A percentile compares a stretch with the other conserved stretches of the same genome.
Evolutionary conservation across 2,329 filamentous ascomycete species (phyloP).

Genomic region (Hansfordia pulvinata): DNA sequence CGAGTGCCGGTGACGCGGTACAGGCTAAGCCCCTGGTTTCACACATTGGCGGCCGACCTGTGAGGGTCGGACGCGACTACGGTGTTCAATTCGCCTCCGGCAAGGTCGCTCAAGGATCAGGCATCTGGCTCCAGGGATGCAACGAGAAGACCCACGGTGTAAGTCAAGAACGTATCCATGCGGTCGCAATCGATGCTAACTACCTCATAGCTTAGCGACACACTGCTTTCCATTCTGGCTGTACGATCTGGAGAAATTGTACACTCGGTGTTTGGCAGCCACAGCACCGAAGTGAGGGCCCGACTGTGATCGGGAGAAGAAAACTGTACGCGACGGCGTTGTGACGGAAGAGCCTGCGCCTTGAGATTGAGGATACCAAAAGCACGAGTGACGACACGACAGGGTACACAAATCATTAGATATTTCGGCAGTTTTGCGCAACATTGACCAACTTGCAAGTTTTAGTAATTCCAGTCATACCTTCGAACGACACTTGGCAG

Average conservation of each 20-base stretch:
- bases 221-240: slow-evolving; percentile 65
- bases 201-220: slow-evolving; percentile 54
- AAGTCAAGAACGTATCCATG: slow-evolving; percentile 35
- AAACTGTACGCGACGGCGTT: no score
- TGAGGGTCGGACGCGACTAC: slow-evolving; percentile 60
- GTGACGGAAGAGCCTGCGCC: no score
- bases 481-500: no score
- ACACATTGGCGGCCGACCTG: slow-evolving; percentile 35
- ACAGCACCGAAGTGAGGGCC: no score
- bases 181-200: no score
- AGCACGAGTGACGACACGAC: no score
- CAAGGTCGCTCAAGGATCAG: slow-evolving; percentile 57
- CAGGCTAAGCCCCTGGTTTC: slow-evolving; percentile 8
- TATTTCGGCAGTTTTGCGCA: no score
- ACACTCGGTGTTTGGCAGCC: slow-evolving; percentile 51
- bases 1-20: slow-evolving; percentile 2
- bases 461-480: no score
- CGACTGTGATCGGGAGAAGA: no score
- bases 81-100: slow-evolving; percentile 56
- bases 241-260: slow-evolving; percentile 69
- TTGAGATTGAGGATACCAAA: no score
- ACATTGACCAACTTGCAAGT: no score
- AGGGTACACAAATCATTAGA: no score
- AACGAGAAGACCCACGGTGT: slow-evolving; percentile 87
- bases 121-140: slow-evolving; percentile 88